These are phyloP conservation scores for Fistulifera solaris DNA, from an alignment of 108 stramenopile species.

Conservation along the genomic window DNA sequence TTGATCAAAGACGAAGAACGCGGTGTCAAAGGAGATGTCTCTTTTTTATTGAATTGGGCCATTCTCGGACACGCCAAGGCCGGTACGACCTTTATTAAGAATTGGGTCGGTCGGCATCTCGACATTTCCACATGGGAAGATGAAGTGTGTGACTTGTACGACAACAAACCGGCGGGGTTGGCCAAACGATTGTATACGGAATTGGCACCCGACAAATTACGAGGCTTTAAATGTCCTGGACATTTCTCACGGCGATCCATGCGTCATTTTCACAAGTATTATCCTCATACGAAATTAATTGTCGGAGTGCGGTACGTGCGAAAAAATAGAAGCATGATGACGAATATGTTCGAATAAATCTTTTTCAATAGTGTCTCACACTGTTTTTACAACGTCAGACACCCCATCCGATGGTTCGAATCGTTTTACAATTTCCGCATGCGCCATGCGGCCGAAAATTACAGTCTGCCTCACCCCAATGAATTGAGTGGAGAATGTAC, in stretches of 20 bases:
- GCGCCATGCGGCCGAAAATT: not conserved
- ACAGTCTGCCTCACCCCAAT: slow-evolving; percentile 1
- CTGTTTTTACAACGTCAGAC: not conserved
- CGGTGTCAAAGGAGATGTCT: not conserved
- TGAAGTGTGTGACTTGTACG: slow-evolving; percentile 2
- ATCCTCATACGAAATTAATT: slow-evolving; percentile 11
- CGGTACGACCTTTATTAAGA: not conserved
- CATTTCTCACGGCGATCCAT: not conserved
- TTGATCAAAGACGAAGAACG: not conserved
- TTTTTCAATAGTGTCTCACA: not conserved
- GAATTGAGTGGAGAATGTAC: slow-evolving; percentile 4
- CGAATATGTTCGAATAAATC: not conserved
- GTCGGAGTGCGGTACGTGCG: slow-evolving; percentile 15
- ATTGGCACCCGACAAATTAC: not conserved
- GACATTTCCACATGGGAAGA: not conserved
- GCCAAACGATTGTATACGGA: not conserved
- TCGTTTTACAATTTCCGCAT: slow-evolving; percentile 20
- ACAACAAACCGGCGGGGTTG: not conserved
- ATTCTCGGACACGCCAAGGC: slow-evolving; percentile 4
- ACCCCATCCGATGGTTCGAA: slow-evolving; percentile 19
- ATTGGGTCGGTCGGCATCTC: not conserved
- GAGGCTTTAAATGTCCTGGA: slow-evolving; percentile 1
- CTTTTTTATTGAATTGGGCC: not conserved
- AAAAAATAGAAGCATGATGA: not conserved
- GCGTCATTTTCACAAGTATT: slow-evolving; percentile 7